These are phyloP conservation scores for Suhomyces tanzawaensis DNA, from an alignment of 805 yeast species.

Conservation along the genomic window DNA sequence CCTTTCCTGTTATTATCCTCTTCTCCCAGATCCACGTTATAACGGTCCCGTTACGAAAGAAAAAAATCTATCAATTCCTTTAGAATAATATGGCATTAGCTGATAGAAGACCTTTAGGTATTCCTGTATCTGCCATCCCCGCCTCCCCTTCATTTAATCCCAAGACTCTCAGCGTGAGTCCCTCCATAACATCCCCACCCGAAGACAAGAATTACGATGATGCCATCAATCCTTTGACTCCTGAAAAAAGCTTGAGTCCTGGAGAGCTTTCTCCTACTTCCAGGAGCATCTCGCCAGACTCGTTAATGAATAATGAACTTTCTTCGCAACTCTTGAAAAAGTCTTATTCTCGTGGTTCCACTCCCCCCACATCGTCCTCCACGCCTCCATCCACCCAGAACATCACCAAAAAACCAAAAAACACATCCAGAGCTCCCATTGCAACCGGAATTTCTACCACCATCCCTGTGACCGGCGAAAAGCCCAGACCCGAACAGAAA, in stretches of 20 bases:
- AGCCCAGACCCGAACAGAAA: constrained; percentile 67
- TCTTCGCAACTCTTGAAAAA: constrained; percentile 11
- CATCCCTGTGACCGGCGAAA: constrained; percentile 73
- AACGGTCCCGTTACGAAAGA: neutral
- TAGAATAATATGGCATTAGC: constrained; percentile 55
- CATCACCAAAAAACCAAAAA: constrained; percentile 32
- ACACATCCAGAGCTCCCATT: constrained; percentile 46
- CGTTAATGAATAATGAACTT: constrained; percentile 29
- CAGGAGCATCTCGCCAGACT: constrained; percentile 44
- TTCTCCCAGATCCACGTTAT: too few species aligned
- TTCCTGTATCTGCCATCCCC: constrained; percentile 49
- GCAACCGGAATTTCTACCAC: constrained; percentile 76
- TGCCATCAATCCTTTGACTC: constrained; percentile 20
- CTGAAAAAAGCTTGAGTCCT: constrained; percentile 27
- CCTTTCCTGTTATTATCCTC: constrained; percentile 5
- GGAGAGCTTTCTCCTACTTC: constrained; percentile 34
- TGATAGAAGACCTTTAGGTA: constrained; percentile 60
- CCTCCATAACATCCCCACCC: neutral
- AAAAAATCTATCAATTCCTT: neutral
- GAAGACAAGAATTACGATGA: constrained; percentile 6
- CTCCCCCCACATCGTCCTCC: constrained; percentile 21
- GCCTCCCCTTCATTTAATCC: constrained; percentile 43
- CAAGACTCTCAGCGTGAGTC: constrained; percentile 17
- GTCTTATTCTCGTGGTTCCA: constrained; percentile 28
- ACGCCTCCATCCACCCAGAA: constrained; percentile 8